Percentiles rank a stretch among this genome's conserved stretches.
Conservation (phyloP, 352 stramenopile species). For the Phytophthora constricta region DNA sequence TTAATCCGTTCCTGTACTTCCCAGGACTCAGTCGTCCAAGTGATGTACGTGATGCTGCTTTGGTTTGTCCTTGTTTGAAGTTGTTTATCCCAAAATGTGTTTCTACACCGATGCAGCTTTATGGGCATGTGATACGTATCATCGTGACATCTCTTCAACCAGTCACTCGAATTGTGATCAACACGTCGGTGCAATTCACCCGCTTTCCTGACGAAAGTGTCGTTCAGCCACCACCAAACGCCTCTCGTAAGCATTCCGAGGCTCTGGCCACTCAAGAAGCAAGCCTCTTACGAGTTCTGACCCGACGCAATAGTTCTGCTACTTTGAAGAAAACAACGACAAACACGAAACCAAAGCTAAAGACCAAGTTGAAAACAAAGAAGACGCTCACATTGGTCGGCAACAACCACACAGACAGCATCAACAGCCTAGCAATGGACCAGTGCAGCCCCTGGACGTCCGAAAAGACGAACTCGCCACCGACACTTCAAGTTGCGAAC, state of each 20-base stretch:
- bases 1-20: constrained; percentile 56
- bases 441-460: constrained; percentile 32
- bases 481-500: not conserved
- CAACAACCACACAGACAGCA: constrained; percentile 22
- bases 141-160: constrained; percentile 49
- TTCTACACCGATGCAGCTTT: no score
- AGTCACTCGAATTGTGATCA: constrained; percentile 55
- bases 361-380: not conserved
- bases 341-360: constrained; percentile 4
- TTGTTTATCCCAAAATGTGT: not conserved
- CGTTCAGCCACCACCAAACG: constrained; percentile 17
- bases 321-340: constrained; percentile 7
- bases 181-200: constrained; percentile 63
- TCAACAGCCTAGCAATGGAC: constrained; percentile 23
- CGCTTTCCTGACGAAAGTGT: constrained; percentile 20
- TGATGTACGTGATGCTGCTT: constrained; percentile 40
- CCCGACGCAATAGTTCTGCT: constrained; percentile 14
- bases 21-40: constrained; percentile 43
- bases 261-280: not conserved
- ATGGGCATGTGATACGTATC: constrained; percentile 57
- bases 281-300: constrained; percentile 1
- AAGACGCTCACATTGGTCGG: not conserved
- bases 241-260: constrained; percentile 8
- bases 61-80: not conserved
- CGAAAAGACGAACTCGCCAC: constrained; percentile 5